Conservation (phyloP, 495 filamentous ascomycete species). For the Penicillium coffeae region DNA sequence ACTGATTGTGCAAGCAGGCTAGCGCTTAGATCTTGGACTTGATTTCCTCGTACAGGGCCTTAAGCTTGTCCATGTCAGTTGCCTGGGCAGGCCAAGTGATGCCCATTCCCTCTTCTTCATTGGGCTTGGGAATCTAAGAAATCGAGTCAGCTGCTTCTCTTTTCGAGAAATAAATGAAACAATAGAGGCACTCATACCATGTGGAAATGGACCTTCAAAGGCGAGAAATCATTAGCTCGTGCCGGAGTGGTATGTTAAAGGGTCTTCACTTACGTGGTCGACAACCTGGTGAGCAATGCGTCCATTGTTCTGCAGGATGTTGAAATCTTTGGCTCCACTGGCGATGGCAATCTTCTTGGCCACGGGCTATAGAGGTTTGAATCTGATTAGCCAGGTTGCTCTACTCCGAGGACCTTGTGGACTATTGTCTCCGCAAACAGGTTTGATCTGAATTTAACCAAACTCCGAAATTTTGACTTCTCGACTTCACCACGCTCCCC, state of each 20-base stretch:
- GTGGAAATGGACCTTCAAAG: conserved; percentile 78
- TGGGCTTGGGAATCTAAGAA: conserved; percentile 88
- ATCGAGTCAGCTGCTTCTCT: conserved; percentile 4
- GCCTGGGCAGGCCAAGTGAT: conserved; percentile 76
- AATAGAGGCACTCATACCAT: conserved; percentile 55
- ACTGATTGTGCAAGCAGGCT: background rate
- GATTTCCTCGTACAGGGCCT: conserved; percentile 73
- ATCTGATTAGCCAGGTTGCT: conserved; percentile 7
- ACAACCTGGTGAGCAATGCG: conserved; percentile 90
- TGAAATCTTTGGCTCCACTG: conserved; percentile 74
- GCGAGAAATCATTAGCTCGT: background rate
- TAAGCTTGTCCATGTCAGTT: conserved; percentile 78
- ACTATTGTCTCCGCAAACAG: background rate
- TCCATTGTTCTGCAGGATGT: conserved; percentile 97
- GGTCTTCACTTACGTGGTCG: conserved; percentile 65
- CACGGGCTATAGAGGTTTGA: conserved; percentile 55
- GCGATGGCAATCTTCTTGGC: conserved; percentile 83
- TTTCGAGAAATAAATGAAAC: background rate
- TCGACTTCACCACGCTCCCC: background rate
- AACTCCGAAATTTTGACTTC: too few relatives aligned
- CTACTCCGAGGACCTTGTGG: conserved; percentile 19
- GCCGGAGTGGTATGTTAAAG: background rate
- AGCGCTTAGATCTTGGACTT: conserved; percentile 77
- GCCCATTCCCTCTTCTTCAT: conserved; percentile 71
- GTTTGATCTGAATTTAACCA: too few relatives aligned